Percentiles rank a stretch among this genome's conserved stretches.
These are phyloP conservation scores for Tetracentron sinense DNA, from an alignment of 164 flowering plant species.

Conservation along the genomic window DNA sequence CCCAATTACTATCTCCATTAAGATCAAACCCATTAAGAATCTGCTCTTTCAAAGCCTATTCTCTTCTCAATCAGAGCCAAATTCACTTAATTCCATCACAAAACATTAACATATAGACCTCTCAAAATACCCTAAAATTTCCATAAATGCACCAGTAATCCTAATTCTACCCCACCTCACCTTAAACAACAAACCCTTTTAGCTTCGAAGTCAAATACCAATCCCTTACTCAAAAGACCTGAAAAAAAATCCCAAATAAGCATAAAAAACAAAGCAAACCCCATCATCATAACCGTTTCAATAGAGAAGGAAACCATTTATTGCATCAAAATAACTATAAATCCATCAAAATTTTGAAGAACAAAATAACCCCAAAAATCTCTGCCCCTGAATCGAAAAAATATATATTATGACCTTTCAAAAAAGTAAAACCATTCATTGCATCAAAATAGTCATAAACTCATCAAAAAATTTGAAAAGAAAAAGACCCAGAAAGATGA, in stretches of 20 bases:
- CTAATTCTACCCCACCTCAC: neutral
- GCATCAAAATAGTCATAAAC: neutral
- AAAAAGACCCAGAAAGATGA: too few species aligned
- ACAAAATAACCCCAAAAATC: too few species aligned
- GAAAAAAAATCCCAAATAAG: constrained; percentile 14
- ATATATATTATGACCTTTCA: too few species aligned
- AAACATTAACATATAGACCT: constrained; percentile 6
- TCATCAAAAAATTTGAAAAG: neutral
- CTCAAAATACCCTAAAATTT: too few species aligned
- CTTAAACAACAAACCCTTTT: constrained; percentile 2
- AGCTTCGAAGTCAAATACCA: constrained; percentile 31
- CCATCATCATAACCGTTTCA: neutral
- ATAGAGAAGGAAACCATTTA: too few species aligned
- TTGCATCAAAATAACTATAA: too few species aligned
- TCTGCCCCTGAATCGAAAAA: too few species aligned
- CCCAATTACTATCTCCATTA: constrained; percentile 3
- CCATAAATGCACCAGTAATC: neutral
- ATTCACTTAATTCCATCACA: constrained; percentile 12
- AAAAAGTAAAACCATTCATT: neutral
- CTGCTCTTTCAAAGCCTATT: neutral
- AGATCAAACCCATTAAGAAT: constrained; percentile 10
- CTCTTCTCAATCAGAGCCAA: constrained; percentile 18
- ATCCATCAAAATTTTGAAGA: too few species aligned
- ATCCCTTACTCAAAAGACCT: too few species aligned
- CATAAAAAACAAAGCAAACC: constrained; percentile 5